A percentile compares a stretch with the other conserved stretches of the same genome.
Evolutionary conservation across 2,329 filamentous ascomycete species (phyloP).

Genomic region (Penicillium nordicum): DNA sequence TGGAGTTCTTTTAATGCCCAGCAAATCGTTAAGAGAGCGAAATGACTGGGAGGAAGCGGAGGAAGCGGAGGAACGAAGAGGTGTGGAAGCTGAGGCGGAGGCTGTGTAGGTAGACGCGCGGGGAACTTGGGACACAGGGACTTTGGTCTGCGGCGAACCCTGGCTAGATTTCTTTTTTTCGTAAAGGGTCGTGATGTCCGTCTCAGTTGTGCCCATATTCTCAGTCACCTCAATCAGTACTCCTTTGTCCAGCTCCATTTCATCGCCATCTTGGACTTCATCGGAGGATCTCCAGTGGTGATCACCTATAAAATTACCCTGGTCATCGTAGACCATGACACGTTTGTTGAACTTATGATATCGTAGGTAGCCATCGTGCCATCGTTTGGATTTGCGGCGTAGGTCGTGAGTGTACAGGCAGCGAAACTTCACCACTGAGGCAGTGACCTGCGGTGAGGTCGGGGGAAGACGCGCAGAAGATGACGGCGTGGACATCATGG

Average conservation of each 20-base stretch:
- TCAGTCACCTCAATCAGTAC: conserved; percentile 79
- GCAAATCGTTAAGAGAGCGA: conserved; percentile 59
- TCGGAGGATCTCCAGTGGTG: conserved; percentile 71
- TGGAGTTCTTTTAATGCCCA: conserved; percentile 63
- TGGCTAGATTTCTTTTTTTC: conserved; percentile 59
- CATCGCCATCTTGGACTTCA: conserved; percentile 74
- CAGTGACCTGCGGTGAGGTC: conserved; percentile 59
- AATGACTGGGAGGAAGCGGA: conserved; percentile 45
- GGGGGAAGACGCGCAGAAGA: conserved; percentile 31
- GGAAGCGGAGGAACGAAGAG: conserved; percentile 23
- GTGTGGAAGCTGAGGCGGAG: conserved; percentile 10
- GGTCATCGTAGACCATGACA: conserved; percentile 83
- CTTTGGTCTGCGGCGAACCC: conserved; percentile 26
- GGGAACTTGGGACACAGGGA: conserved; percentile 42
- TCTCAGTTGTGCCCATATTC: conserved; percentile 66
- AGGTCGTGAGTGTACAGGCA: conserved; percentile 87
- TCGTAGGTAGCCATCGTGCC: conserved; percentile 86
- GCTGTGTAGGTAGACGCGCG: conserved; percentile 29
- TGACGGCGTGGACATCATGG: conserved; percentile 24
- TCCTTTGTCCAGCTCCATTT: conserved; percentile 72
- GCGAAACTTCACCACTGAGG: conserved; percentile 73
- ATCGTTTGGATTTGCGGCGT: conserved; percentile 81
- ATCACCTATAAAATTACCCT: conserved; percentile 77
- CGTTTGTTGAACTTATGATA: conserved; percentile 90
- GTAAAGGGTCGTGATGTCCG: conserved; percentile 72